Conservation (phyloP, 495 filamentous ascomycete species). For the Tuber borchii region DNA sequence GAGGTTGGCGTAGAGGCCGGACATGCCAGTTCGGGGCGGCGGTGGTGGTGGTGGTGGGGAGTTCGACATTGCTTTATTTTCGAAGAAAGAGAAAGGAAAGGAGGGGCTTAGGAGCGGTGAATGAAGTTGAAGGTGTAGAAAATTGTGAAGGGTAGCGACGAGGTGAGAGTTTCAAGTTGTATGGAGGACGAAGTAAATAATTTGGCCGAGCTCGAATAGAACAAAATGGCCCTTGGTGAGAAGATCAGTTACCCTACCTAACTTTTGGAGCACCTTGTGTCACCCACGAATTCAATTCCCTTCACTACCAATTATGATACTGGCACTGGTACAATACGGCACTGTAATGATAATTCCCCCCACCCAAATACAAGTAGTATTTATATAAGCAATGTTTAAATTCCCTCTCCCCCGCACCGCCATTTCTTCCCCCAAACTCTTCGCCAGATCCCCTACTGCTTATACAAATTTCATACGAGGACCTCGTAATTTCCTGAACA, state of each 20-base stretch:
- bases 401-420: conserved; percentile 23
- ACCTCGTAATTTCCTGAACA: neutral
- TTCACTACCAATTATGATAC: too few relatives aligned
- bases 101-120: neutral
- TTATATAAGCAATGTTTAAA: conserved; percentile 18
- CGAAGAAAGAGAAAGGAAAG: neutral
- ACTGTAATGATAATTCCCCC: neutral
- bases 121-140: neutral
- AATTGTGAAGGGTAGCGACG: neutral
- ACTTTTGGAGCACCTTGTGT: neutral
- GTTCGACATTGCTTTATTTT: conserved; percentile 27
- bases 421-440: neutral
- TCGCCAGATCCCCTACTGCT: conserved; percentile 5
- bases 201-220: neutral
- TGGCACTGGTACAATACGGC: too few relatives aligned
- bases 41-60: conserved; percentile 18
- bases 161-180: neutral
- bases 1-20: conserved; percentile 57
- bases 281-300: neutral
- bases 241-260: conserved; percentile 10
- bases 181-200: neutral
- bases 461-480: neutral
- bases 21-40: conserved; percentile 34
- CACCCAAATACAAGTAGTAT: neutral
- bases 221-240: neutral